Evolutionary conservation across 2,329 filamentous ascomycete genomes (phyloP), one percentile per base, ranked within the genome.

Genomic region (Claviceps maximensis): DNA sequence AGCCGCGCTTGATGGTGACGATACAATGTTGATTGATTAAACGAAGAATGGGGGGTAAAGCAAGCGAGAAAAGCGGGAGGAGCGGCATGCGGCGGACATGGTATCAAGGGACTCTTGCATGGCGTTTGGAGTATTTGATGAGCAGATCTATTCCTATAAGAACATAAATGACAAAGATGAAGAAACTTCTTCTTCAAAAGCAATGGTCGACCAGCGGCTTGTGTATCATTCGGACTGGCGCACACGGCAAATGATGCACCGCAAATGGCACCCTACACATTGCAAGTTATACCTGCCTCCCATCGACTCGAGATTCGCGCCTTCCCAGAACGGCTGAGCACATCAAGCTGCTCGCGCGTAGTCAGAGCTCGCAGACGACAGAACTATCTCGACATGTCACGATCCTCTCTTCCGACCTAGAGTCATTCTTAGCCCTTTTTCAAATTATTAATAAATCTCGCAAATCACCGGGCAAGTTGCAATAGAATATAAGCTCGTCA

Each of bases 11-110:
- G 82, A 89, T 60, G 90, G 87, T 10, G 88, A 97, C 66, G 91
- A 97, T 72, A 95, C 89, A 17, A 96, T 96, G 89, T 74, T 89
- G 63, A 78, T 89, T 62, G 83, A 80, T 57, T 71, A 59, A 57
- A 67, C 52, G 60, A 53, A 31, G 25, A 19, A n/a, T n/a, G n/a
- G n/a, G n/a, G n/a, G 4, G 17, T 2, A 27, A 5, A 25, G 10
- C 8, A 25, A 1, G 23, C 6, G 8, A 45, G 6, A 44, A 15
- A 15, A 40, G 15, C 10, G 45, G 3, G 49, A 44, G 38, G 38
- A 15, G 21, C 47, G 41, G 47, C 42, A 54, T 47, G 49, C 42
- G 44, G 49, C 41, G 42, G 42, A 36, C 50, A 48, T 51, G 51
- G 47, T 40, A 45, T 55, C 55, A 38, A 49, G 52, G 50, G 52